Conservation (phyloP, 73 alveolate species). For the Tetrahymena elliotti region DNA sequence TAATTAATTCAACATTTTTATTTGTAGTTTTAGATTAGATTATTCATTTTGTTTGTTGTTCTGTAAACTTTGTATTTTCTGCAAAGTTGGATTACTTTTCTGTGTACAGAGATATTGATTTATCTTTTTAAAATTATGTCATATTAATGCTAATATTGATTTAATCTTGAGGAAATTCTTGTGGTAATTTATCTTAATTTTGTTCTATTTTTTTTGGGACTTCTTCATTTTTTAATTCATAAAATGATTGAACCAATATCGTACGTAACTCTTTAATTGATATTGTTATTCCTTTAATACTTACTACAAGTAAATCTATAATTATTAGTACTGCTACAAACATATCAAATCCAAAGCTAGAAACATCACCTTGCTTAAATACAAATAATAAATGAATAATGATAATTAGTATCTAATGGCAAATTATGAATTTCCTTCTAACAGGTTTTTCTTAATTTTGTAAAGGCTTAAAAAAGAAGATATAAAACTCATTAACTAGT, state of each 20-base stretch:
- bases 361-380: neutral
- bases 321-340: neutral
- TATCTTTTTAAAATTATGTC: neutral
- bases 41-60: neutral
- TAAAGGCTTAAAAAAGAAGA: neutral
- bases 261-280: neutral
- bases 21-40: too few species aligned
- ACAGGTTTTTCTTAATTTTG: neutral
- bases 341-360: neutral
- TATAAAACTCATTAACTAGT: neutral
- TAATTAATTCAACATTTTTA: too few species aligned
- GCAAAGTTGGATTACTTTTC: neutral
- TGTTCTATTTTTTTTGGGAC: neutral
- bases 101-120: neutral
- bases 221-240: neutral
- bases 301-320: neutral
- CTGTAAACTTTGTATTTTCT: neutral
- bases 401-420: neutral
- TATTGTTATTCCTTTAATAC: neutral
- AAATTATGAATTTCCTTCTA: neutral
- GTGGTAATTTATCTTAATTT: neutral
- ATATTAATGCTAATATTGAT: neutral
- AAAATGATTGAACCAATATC: neutral
- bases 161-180: neutral
- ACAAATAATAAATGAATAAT: neutral